These are phyloP conservation scores for Colletotrichum sp. DNA, from an alignment of 2,329 filamentous ascomycete species.

Conservation along the genomic window DNA sequence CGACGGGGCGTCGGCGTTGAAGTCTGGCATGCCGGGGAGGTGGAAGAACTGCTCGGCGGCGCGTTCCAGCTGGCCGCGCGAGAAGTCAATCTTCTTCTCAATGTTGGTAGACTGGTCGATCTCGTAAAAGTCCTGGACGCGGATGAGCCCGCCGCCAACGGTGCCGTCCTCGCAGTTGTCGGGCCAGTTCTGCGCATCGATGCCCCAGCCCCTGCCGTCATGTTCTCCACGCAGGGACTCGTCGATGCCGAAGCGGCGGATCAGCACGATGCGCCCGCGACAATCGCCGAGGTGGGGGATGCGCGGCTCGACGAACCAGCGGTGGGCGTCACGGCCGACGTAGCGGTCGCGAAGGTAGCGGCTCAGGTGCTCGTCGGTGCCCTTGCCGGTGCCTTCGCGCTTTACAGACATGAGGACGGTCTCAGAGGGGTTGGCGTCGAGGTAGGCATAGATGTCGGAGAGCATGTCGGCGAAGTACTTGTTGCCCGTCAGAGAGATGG, in stretches of 20 bases:
- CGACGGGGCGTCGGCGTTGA: conserved; percentile 33
- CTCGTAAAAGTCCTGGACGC: conserved; percentile 95
- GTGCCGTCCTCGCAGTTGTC: conserved; percentile 84
- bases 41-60: conserved; percentile 60
- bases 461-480: conserved; percentile 82
- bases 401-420: conserved; percentile 88
- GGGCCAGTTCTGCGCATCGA: conserved; percentile 75
- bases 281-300: conserved; percentile 81
- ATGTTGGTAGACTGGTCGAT: conserved; percentile 78
- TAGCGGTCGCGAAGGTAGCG: conserved; percentile 78
- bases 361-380: conserved; percentile 80
- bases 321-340: conserved; percentile 51
- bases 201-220: conserved; percentile 58
- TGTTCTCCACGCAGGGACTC: conserved; percentile 55
- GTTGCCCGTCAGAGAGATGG: conserved; percentile 80
- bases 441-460: conserved; percentile 73
- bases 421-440: conserved; percentile 79
- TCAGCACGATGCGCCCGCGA: conserved; percentile 81
- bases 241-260: conserved; percentile 79
- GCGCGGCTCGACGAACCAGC: conserved; percentile 80
- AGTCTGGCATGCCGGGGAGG: conserved; percentile 38
- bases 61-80: conserved; percentile 77
- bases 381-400: conserved; percentile 83
- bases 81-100: conserved; percentile 77
- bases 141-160: conserved; percentile 73